These are phyloP conservation scores for Trichosporon sp. DNA, from an alignment of 1,284 basidiomycete species.

Conservation along the genomic window DNA sequence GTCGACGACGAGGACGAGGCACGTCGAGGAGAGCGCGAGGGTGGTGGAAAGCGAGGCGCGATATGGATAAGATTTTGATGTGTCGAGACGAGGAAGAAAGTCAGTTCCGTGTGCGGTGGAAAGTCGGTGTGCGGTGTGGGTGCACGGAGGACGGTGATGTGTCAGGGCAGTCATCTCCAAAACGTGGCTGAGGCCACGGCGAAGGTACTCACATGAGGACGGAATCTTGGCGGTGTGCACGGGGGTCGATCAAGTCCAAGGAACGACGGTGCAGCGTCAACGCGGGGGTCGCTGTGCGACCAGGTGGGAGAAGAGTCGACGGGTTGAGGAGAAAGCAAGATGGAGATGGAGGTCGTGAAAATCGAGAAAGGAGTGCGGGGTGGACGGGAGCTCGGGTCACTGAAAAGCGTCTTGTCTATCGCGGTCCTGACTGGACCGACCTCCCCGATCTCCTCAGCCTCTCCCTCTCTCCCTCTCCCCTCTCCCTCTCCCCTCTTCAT, in stretches of 20 bases:
- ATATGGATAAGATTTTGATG: background rate
- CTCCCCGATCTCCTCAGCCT: background rate
- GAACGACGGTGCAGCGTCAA: conserved; percentile 13
- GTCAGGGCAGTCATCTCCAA: background rate
- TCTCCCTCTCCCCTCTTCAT: background rate
- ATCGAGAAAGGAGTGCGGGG: background rate
- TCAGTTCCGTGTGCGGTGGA: background rate
- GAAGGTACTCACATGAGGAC: conserved; percentile 20
- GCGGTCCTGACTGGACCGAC: background rate
- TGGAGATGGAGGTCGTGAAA: background rate
- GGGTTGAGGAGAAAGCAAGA: background rate
- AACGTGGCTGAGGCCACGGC: background rate
- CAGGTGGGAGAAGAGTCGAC: background rate
- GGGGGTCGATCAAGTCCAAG: background rate
- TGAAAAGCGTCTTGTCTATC: background rate
- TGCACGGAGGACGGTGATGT: conserved; percentile 8
- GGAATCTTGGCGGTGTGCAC: conserved; percentile 21
- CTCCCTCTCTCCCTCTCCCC: background rate
- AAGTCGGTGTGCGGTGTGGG: background rate
- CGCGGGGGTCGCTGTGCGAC: background rate
- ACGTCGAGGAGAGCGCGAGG: too few relatives aligned
- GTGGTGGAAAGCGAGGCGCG: background rate
- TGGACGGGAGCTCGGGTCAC: background rate
- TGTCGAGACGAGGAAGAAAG: background rate
- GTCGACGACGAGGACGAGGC: background rate